Conservation (phyloP, 2,329 filamentous ascomycete genomes). For the Cladosporium sp. region DNA sequence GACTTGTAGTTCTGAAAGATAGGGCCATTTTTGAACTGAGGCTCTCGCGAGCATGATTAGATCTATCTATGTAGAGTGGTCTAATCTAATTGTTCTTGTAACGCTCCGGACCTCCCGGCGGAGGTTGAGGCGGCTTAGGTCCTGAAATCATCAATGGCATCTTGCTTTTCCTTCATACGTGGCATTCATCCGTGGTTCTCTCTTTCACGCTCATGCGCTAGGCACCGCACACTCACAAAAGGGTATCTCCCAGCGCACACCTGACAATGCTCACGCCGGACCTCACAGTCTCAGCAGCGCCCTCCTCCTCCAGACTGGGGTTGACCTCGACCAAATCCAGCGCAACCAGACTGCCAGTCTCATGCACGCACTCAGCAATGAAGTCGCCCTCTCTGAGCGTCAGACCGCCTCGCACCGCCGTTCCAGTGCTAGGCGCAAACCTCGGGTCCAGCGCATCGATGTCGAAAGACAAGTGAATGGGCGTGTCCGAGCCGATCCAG, state of each 20-base stretch:
- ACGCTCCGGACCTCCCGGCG: not conserved
- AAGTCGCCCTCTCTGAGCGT: constrained; percentile 95
- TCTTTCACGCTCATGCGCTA: not conserved
- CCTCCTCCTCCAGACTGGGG: constrained; percentile 53
- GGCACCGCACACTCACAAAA: constrained; percentile 58
- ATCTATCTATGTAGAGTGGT: not conserved
- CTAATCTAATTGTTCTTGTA: not conserved
- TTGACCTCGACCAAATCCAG: constrained; percentile 61
- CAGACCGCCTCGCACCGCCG: constrained; percentile 87
- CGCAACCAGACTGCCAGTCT: constrained; percentile 58
- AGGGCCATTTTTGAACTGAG: not conserved
- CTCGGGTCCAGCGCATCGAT: constrained; percentile 94
- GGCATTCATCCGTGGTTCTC: not conserved
- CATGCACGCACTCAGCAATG: constrained; percentile 73
- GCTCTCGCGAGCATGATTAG: constrained; percentile 9
- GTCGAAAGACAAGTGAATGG: constrained; percentile 96
- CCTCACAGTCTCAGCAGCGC: constrained; percentile 81
- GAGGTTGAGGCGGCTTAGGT: not conserved
- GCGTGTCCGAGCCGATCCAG: constrained; percentile 90
- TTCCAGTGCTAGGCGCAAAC: constrained; percentile 95
- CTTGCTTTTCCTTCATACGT: not conserved
- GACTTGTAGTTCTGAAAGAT: not conserved
- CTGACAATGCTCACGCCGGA: constrained; percentile 89
- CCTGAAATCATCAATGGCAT: not conserved
- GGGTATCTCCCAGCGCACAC: constrained; percentile 87